Conservation (phyloP, 2,329 filamentous ascomycete genomes). For the Colletotrichum filicis region DNA sequence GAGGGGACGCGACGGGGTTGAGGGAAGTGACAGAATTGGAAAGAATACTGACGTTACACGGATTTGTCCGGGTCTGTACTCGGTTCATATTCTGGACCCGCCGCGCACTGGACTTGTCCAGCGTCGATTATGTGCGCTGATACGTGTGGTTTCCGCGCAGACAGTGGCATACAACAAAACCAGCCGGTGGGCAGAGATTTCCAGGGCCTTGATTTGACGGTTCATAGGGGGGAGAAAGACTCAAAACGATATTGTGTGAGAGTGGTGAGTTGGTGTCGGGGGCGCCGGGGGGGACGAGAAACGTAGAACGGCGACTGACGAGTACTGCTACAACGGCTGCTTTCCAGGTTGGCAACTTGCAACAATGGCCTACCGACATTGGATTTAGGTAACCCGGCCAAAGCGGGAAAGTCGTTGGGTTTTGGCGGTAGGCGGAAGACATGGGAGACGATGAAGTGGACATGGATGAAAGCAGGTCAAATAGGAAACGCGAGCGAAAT, state of each 20-base stretch:
- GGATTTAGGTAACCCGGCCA: background rate
- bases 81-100: conserved; percentile 28
- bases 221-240: conserved; percentile 16
- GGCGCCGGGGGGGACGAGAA: background rate
- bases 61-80: conserved; percentile 23
- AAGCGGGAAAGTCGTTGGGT: background rate
- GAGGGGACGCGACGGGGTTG: background rate
- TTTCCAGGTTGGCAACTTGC: background rate
- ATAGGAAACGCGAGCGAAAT: conserved; percentile 29
- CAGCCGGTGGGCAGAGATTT: conserved; percentile 4
- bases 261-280: conserved; percentile 4
- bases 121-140: conserved; percentile 5
- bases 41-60: conserved; percentile 28
- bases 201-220: conserved; percentile 4
- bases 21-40: conserved; percentile 2
- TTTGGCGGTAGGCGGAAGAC: background rate
- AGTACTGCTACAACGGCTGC: background rate
- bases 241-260: conserved; percentile 2
- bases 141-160: background rate
- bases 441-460: background rate
- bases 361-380: background rate
- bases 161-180: conserved; percentile 15
- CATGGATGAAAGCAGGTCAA: conserved; percentile 26
- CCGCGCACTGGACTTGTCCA: conserved; percentile 12
- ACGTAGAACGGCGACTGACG: too few relatives aligned